A percentile compares a stretch with the other conserved stretches of the same genome.
Conservation (phyloP, 2,329 filamentous ascomycete species). For the Trichoderma asperellum region DNA sequence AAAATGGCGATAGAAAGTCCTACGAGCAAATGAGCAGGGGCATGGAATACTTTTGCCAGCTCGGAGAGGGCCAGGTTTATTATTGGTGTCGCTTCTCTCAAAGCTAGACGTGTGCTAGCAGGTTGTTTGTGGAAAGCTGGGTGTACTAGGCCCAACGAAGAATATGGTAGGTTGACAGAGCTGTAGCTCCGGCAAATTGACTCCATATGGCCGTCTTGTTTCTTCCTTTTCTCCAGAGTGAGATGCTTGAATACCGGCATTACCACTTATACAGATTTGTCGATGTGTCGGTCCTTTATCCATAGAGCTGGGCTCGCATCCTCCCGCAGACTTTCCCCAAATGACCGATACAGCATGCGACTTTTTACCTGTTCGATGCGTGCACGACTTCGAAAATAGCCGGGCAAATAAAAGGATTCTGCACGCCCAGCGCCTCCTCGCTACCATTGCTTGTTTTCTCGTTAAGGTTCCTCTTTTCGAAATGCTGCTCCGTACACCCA, state of each 20-base stretch:
- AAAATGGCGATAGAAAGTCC: neutral
- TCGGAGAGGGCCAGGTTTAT: neutral
- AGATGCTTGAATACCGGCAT: neutral
- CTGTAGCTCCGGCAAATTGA: neutral
- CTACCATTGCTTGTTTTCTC: neutral
- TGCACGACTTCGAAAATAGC: neutral
- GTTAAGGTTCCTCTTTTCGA: neutral
- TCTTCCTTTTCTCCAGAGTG: neutral
- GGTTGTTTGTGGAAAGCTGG: neutral
- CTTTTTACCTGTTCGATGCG: neutral
- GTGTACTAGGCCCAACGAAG: neutral
- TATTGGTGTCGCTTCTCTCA: neutral
- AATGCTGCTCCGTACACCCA: neutral
- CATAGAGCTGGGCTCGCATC: neutral
- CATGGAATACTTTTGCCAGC: neutral
- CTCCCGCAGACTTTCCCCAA: neutral
- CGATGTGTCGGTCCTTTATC: neutral
- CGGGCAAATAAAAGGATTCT: neutral
- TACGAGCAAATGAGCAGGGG: neutral
- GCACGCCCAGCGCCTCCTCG: neutral
- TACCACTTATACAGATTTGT: neutral
- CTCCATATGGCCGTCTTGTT: neutral
- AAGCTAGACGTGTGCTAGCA: neutral
- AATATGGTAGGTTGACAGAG: neutral
- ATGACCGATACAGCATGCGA: neutral